Base-by-base conservation (phyloP, 805 yeast genomes). In the Candida stauntonica region DNA sequence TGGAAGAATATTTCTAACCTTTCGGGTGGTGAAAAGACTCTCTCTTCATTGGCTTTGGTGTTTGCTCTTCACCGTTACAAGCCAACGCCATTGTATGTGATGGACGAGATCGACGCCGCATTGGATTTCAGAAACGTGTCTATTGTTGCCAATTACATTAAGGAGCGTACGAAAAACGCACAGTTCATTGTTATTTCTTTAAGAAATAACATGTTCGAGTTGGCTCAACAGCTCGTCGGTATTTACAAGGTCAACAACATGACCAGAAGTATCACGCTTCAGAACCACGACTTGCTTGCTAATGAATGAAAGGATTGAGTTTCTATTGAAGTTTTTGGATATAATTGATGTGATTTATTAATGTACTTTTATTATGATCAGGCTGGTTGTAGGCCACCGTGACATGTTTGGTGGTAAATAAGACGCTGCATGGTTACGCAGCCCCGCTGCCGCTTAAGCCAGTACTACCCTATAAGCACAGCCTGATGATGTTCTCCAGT, bases 71-170 rank as follows among this genome's bases (percentile, higher is more conserved):
- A 93, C 60, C 84, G 86, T 50, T 93, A 87, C 61, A 93, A 87
- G 59, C 99, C 99, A 1, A 93, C 99, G 0, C 99, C 99, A 5
- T 65, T 93, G 34, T 93, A 93, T 58, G 98, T 93, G 26, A 93
- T 93, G 99, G 99, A 93, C 66, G 99, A 93, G 65, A 93, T 93
- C 51, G 99, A 93, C 66, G 99, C 99, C 1, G 99, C 99, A 2
- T 72, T 93, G 48, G 99, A 93, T 66, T 93, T 93, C 64, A 71
- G 97, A 58, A 93, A 93, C 53, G 99, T 93, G 24, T 87, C 96
- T 11, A 93, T 93, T 63, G 96, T 93, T 35, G 99, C 99, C 4
- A 91, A 89, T 55, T 94, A 93, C 58, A 93, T 93, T 59, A 89
- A 88, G 56, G 96, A 89, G 54, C 72, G 97, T 36, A 94, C 99